phyloP scores from a whole-genome alignment of 2,329 filamentous ascomycete species.

The Monosporascus sp. region DNA sequence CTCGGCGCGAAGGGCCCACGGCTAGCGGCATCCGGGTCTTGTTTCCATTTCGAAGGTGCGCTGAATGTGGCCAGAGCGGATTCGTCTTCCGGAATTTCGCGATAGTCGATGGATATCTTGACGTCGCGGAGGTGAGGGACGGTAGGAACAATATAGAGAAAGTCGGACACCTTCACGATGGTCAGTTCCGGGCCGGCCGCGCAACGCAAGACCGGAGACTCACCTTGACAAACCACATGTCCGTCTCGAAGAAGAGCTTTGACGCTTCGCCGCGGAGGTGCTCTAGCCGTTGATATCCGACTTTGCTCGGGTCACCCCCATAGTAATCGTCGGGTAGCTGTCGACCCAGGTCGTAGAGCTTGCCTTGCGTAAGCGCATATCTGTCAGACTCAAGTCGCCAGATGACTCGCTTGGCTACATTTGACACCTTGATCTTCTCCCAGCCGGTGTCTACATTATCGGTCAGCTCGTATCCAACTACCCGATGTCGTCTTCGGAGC shows the following conservation, averaged over 20 bases:
- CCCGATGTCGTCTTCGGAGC: neutral
- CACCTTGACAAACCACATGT: conserved; percentile 66
- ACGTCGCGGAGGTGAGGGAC: conserved; percentile 54
- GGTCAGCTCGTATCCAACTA: conserved; percentile 2
- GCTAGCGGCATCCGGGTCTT: conserved; percentile 50
- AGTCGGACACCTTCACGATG: conserved; percentile 49
- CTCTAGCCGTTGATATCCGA: conserved; percentile 40
- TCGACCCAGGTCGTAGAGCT: conserved; percentile 47
- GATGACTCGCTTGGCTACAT: conserved; percentile 51
- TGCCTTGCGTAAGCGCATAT: conserved; percentile 48
- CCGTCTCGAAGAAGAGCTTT: conserved; percentile 50
- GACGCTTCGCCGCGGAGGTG: conserved; percentile 44
- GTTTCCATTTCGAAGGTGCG: conserved; percentile 50
- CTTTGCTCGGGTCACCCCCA: conserved; percentile 36
- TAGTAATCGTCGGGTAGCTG: conserved; percentile 48
- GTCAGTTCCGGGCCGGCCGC: conserved; percentile 7
- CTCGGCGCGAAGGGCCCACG: conserved; percentile 50
- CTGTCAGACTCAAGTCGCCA: conserved; percentile 54
- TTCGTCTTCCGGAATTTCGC: conserved; percentile 52
- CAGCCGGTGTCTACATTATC: conserved; percentile 48
- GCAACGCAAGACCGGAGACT: conserved; percentile 9
- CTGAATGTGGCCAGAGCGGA: conserved; percentile 37
- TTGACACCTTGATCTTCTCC: conserved; percentile 49
- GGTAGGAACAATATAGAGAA: conserved; percentile 53
- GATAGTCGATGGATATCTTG: conserved; percentile 52